Percentiles rank a stretch among this genome's conserved stretches.
Evolutionary conservation across 768 basidiomycete species (phyloP).

Genomic region (Rickenella mellea): DNA sequence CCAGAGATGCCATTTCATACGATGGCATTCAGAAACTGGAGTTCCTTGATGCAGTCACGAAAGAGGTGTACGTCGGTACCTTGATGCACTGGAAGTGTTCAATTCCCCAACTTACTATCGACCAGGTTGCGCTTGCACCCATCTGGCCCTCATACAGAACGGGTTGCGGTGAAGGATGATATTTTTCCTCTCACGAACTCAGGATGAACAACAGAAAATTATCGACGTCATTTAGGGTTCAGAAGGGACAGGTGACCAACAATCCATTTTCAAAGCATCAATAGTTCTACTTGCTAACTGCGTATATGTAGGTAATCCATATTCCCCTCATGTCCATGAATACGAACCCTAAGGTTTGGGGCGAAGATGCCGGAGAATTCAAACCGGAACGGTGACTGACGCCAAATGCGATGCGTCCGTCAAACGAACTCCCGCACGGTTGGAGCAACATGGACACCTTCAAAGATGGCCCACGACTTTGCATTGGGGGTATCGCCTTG

Average conservation of each 20-base stretch:
- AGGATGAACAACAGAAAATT: constrained; percentile 16
- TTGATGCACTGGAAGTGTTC: too few relatives aligned
- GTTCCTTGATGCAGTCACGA: constrained; percentile 33
- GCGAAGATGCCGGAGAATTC: constrained; percentile 28
- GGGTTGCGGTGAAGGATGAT: constrained; percentile 4
- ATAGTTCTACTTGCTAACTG: background rate
- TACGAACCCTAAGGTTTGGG: constrained; percentile 21
- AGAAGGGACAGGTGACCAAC: constrained; percentile 26
- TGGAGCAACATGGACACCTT: constrained; percentile 30
- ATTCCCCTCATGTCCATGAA: constrained; percentile 23
- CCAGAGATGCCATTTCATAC: constrained; percentile 22
- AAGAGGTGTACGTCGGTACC: constrained; percentile 23
- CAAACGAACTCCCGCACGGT: too few relatives aligned
- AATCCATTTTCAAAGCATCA: constrained; percentile 1
- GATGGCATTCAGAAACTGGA: constrained; percentile 28
- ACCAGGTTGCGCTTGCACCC: constrained; percentile 13
- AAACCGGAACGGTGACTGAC: constrained; percentile 27
- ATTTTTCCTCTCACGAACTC: constrained; percentile 13
- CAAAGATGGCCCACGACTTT: constrained; percentile 32
- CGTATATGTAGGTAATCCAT: constrained; percentile 21
- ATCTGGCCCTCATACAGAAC: background rate
- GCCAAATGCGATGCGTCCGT: too few relatives aligned
- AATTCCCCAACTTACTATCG: background rate
- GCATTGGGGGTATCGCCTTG: constrained; percentile 31
- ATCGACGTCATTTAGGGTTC: constrained; percentile 20